These are phyloP conservation scores for Paracoccidioides brasiliensis DNA, from an alignment of 2,329 filamentous ascomycete species.

Conservation along the genomic window DNA sequence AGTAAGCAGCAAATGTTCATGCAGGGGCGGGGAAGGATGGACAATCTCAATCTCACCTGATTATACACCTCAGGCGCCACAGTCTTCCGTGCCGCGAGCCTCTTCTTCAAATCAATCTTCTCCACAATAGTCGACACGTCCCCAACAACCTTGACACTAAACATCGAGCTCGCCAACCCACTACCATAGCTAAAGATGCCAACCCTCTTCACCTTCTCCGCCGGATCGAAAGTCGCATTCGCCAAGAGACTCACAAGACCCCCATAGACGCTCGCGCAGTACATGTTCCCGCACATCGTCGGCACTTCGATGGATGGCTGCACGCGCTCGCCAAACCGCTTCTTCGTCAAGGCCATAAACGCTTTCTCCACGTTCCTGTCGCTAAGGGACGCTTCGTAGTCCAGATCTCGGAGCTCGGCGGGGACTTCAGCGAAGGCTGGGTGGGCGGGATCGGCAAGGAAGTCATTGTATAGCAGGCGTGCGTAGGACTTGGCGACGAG, in stretches of 20 bases:
- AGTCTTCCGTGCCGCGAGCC: conserved; percentile 51
- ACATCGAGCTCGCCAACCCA: conserved; percentile 60
- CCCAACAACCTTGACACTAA: conserved; percentile 53
- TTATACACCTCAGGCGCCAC: conserved; percentile 64
- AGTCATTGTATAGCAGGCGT: conserved; percentile 76
- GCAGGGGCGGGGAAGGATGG: background rate
- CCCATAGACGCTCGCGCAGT: conserved; percentile 47
- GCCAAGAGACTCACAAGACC: conserved; percentile 48
- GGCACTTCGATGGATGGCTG: conserved; percentile 60
- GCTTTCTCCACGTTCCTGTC: conserved; percentile 80
- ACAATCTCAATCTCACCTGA: conserved; percentile 39
- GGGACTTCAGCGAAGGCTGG: conserved; percentile 61
- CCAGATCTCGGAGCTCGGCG: conserved; percentile 61
- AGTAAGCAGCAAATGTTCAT: background rate
- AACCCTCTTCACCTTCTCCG: conserved; percentile 53
- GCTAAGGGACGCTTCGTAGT: conserved; percentile 64
- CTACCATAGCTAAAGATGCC: conserved; percentile 70
- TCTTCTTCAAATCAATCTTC: conserved; percentile 55
- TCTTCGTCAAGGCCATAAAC: conserved; percentile 74
- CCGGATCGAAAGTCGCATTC: conserved; percentile 48
- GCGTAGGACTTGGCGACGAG: conserved; percentile 75
- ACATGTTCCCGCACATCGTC: conserved; percentile 59
- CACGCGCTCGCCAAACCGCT: conserved; percentile 68
- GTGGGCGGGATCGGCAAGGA: conserved; percentile 54
- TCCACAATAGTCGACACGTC: conserved; percentile 56